A percentile compares a stretch with the other conserved stretches of the same genome.
phyloP scores from a whole-genome alignment of 1,284 basidiomycete species.

The Golubevia pallescens region DNA sequence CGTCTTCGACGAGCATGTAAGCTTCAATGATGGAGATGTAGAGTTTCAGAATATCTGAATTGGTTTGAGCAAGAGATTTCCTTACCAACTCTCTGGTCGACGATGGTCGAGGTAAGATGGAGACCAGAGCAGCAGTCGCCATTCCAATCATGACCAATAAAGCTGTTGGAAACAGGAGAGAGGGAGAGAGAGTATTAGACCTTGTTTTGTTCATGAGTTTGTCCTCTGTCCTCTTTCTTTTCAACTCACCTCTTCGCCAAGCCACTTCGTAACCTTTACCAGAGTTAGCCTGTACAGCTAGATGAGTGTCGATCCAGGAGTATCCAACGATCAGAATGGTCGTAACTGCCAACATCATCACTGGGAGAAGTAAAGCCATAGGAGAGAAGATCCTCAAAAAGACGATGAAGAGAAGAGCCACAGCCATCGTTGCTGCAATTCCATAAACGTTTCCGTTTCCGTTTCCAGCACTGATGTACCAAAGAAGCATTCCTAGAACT shows the following conservation, averaged over 20 bases:
- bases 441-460: constrained; percentile 72
- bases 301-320: constrained; percentile 72
- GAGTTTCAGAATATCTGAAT: constrained; percentile 66
- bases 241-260: constrained; percentile 68
- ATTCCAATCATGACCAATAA: constrained; percentile 68
- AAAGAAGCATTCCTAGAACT: constrained; percentile 69
- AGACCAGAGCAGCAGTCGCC: constrained; percentile 67
- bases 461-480: constrained; percentile 71
- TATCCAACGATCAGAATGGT: constrained; percentile 69
- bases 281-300: constrained; percentile 67
- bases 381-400: constrained; percentile 70
- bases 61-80: constrained; percentile 67
- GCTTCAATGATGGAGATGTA: constrained; percentile 68
- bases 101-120: constrained; percentile 69
- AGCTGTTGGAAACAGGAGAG: background rate
- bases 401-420: constrained; percentile 69
- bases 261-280: constrained; percentile 71
- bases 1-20: constrained; percentile 66
- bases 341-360: constrained; percentile 64
- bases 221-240: too few species aligned
- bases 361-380: constrained; percentile 64
- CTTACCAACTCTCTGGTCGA: constrained; percentile 69
- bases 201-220: too few species aligned
- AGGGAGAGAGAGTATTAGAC: background rate
- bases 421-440: constrained; percentile 69